These are phyloP conservation scores for Rhizopus stolonifer DNA, from an alignment of 371 early-diverging fungal genomes.

Conservation along the genomic window DNA sequence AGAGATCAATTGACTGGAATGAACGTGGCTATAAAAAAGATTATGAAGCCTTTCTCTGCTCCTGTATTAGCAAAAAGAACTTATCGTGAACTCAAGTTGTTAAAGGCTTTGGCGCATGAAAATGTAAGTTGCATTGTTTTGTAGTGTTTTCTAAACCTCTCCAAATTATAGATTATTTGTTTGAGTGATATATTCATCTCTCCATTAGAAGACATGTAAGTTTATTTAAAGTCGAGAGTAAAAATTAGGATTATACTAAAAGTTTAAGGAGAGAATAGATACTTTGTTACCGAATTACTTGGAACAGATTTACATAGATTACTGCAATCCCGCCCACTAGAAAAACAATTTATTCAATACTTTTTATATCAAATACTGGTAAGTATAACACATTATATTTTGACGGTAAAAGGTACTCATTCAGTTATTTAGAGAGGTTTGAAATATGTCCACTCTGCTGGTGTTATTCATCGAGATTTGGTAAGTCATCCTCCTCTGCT, in stretches of 20 bases:
- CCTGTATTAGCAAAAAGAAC: constrained; percentile 93
- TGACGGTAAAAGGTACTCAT: constrained; percentile 1
- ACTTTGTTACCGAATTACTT: constrained; percentile 92
- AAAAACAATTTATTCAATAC: constrained; percentile 94
- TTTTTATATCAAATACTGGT: constrained; percentile 93
- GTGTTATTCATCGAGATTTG: constrained; percentile 94
- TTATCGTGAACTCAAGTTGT: constrained; percentile 89
- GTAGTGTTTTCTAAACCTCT: neutral
- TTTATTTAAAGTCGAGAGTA: constrained; percentile 1
- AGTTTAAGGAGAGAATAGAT: constrained; percentile 42
- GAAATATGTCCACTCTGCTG: constrained; percentile 93
- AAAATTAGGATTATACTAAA: neutral
- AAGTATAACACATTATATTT: constrained; percentile 16
- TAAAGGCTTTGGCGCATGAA: constrained; percentile 87
- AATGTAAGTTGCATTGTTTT: constrained; percentile 59
- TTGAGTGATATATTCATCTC: constrained; percentile 90
- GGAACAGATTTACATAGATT: constrained; percentile 94
- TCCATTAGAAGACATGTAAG: constrained; percentile 86
- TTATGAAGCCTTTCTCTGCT: constrained; percentile 90
- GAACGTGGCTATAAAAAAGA: constrained; percentile 94
- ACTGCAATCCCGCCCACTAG: constrained; percentile 83
- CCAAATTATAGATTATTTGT: constrained; percentile 66
- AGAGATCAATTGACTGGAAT: constrained; percentile 79
- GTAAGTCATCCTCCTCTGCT: constrained; percentile 38
- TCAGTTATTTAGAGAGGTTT: constrained; percentile 63